Evolutionary conservation across 1,284 basidiomycete species (phyloP).

Genomic region (Cutaneotrichosporon sp.): DNA sequence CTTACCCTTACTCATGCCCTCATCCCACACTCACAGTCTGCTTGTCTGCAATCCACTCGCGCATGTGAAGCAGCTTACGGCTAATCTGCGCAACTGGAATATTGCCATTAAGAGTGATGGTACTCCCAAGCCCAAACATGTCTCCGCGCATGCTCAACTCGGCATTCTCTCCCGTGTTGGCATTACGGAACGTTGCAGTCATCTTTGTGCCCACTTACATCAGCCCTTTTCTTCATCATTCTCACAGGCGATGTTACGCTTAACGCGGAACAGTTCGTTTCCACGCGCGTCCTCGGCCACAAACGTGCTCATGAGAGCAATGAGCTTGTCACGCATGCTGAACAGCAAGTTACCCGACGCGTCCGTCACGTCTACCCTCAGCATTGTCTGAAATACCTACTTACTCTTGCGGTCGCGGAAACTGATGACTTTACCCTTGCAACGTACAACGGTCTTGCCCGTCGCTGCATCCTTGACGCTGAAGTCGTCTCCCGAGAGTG

Average conservation of each 20-base stretch:
- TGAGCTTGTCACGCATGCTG: constrained; percentile 39
- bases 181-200: constrained; percentile 42
- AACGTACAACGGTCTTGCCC: constrained; percentile 38
- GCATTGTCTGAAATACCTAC: background rate
- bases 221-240: background rate
- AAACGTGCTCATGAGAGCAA: constrained; percentile 38
- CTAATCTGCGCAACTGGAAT: constrained; percentile 45
- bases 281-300: constrained; percentile 38
- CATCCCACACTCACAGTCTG: constrained; percentile 42
- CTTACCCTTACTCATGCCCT: background rate
- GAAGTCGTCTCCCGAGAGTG: constrained; percentile 48
- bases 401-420: constrained; percentile 48
- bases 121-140: constrained; percentile 45
- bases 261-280: constrained; percentile 42
- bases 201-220: constrained; percentile 45
- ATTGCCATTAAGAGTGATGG: constrained; percentile 36
- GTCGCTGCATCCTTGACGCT: constrained; percentile 40
- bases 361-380: constrained; percentile 42
- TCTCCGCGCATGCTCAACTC: constrained; percentile 43
- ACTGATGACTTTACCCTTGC: constrained; percentile 40
- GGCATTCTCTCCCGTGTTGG: constrained; percentile 28
- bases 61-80: constrained; percentile 37
- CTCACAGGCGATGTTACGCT: constrained; percentile 40
- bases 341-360: constrained; percentile 40
- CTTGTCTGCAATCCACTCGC: constrained; percentile 41